These are phyloP conservation scores for Cocos nucifera DNA, from an alignment of 176 grass and related monocot species.

Conservation along the genomic window DNA sequence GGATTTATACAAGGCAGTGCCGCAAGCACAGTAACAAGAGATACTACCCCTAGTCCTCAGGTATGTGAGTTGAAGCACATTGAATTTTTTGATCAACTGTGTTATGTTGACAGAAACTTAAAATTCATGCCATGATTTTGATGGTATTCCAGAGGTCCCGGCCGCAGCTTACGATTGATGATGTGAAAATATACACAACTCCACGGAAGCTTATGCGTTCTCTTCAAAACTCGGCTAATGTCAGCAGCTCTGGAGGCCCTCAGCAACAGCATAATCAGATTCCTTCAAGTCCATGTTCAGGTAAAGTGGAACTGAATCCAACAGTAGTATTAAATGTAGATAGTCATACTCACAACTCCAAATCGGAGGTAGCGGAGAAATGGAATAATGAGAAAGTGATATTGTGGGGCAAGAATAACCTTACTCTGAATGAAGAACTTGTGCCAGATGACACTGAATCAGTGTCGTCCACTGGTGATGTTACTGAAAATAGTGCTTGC, in stretches of 20 bases:
- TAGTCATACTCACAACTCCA: constrained; percentile 18
- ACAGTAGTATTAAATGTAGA: constrained; percentile 14
- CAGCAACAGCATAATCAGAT: constrained; percentile 10
- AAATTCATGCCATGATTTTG: background rate
- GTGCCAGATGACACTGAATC: constrained; percentile 29
- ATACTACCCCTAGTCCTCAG: constrained; percentile 53
- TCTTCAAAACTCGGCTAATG: constrained; percentile 52
- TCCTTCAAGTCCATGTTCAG: background rate
- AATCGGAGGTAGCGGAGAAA: constrained; percentile 28
- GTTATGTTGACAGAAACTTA: background rate
- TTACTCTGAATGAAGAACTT: constrained; percentile 5
- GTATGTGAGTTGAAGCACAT: constrained; percentile 23
- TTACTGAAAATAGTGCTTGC: constrained; percentile 17
- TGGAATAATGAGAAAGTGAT: constrained; percentile 18
- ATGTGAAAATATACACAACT: constrained; percentile 55
- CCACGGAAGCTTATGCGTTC: constrained; percentile 60
- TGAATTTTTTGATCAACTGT: background rate
- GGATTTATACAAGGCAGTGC: constrained; percentile 45
- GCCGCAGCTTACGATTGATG: constrained; percentile 41
- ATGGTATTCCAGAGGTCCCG: constrained; percentile 33
- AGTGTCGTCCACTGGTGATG: constrained; percentile 29
- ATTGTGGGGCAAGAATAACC: constrained; percentile 2
- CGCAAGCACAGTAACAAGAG: constrained; percentile 12
- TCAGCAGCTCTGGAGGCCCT: constrained; percentile 21
- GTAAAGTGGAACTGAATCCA: constrained; percentile 12